phyloP scores from a whole-genome alignment of 1,284 basidiomycete species.

The Sanguinoderma infundibulare region DNA sequence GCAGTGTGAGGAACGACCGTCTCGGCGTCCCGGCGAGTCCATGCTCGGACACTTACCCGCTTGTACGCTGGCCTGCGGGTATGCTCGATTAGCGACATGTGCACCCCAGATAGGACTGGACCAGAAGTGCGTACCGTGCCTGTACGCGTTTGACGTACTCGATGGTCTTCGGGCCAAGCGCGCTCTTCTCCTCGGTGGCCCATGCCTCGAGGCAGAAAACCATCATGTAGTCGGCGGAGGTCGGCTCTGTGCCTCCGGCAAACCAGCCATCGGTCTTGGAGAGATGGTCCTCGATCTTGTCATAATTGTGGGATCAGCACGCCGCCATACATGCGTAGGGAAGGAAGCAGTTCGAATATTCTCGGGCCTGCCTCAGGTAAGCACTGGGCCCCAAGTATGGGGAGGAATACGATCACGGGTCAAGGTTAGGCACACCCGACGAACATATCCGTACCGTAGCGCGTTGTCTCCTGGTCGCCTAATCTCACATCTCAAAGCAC shows the following conservation, averaged over 20 bases:
- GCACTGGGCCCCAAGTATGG: too few species aligned
- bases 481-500: too few species aligned
- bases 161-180: conserved; percentile 32
- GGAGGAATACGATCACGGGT: too few species aligned
- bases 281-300: conserved; percentile 33
- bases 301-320: background rate
- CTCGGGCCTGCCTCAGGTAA: too few species aligned
- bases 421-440: too few species aligned
- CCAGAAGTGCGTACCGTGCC: conserved; percentile 28
- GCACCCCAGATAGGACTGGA: background rate
- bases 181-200: conserved; percentile 13
- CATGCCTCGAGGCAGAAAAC: conserved; percentile 39
- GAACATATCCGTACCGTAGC: too few species aligned
- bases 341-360: background rate
- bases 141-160: conserved; percentile 37
- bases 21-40: background rate
- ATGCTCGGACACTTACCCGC: conserved; percentile 31
- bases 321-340: background rate
- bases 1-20: background rate
- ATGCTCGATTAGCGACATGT: conserved; percentile 3
- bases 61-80: conserved; percentile 40
- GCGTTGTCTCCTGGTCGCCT: too few species aligned
- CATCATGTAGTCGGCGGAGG: conserved; percentile 46
- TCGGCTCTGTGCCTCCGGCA: conserved; percentile 43
- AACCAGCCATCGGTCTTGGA: conserved; percentile 38